A percentile compares a stretch with the other conserved stretches of the same genome.
Conservation (phyloP, 83 land plant genomes). For the Diphasiastrum complanatum region DNA sequence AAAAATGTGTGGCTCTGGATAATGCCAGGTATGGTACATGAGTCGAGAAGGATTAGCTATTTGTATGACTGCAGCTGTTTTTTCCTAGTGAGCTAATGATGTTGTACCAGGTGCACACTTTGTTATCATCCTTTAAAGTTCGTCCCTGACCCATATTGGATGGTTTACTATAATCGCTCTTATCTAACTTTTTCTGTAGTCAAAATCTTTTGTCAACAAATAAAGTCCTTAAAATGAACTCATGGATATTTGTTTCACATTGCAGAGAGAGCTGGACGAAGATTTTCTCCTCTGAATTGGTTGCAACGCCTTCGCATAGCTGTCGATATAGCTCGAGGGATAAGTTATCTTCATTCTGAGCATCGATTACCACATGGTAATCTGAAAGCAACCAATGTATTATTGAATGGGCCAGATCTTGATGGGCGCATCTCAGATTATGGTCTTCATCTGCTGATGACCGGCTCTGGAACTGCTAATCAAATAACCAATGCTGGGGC, state of each 20-base stretch:
- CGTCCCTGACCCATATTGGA: too few species aligned
- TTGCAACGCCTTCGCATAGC: conserved; percentile 62
- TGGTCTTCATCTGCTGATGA: conserved; percentile 83
- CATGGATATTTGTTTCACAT: background rate
- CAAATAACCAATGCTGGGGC: conserved; percentile 87
- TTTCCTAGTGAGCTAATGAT: too few species aligned
- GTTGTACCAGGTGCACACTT: too few species aligned
- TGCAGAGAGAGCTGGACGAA: conserved; percentile 74
- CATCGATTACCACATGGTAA: conserved; percentile 75
- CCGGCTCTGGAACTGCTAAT: conserved; percentile 71
- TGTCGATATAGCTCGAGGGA: conserved; percentile 65
- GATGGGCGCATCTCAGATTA: conserved; percentile 68
- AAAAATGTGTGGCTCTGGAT: too few species aligned
- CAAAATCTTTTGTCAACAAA: too few species aligned
- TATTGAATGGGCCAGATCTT: conserved; percentile 52
- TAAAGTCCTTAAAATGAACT: too few species aligned
- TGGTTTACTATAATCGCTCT: too few species aligned
- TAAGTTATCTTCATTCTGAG: conserved; percentile 71
- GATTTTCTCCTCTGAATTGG: conserved; percentile 56
- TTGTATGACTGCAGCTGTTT: too few species aligned
- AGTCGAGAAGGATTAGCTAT: too few species aligned
- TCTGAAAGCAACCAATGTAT: conserved; percentile 86
- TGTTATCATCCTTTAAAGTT: too few species aligned
- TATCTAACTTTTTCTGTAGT: too few species aligned
- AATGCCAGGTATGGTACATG: too few species aligned